Evolutionary conservation across 495 filamentous ascomycete species (phyloP), one percentile per base, ranked within the genome.

Genomic region (Penicillium atrosanguineum): DNA sequence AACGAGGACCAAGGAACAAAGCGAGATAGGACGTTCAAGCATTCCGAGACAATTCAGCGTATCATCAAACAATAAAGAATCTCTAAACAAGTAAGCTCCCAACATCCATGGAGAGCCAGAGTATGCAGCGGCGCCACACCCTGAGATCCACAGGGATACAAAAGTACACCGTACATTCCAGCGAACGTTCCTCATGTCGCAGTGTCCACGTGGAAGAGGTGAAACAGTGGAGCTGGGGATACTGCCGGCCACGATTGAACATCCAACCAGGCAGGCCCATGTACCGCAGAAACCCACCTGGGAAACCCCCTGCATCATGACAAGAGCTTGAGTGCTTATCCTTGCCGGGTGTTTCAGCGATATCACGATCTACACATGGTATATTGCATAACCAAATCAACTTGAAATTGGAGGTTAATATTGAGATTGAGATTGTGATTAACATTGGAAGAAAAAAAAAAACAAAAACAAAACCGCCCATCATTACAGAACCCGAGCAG

Each of bases 301-400:
- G 26, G 31, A 15, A 40, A 40, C 16, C 36, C 36, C 46, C 46
- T 49, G 36, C 46, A 41, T 28, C 20, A 49, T 40, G 38, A 41
- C 47, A 38, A 29, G 47, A 49, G 47, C 37, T 29, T 49, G 47
- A 20, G 37, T 41, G n/a, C 21, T 29, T 11, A 38, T 41, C 47
- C 36, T 18, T n/a, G 7, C 23, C 31, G 11, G 11, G 6, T 34
- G 8, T 34, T 34, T 34, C 31, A 34, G 11, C 31, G 31, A 34
- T 14, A 34, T 34, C 11, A 34, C 3, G 28, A 34, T 34, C 31
- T 34, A 34, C 31, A 14, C 11, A 14, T 1, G 12, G 11, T 34
- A 0, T 14, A 31, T 31, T 2, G 31, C 3, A 4, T 11, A 34
- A 14, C 31, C 31, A 34, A 14, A 15, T 14, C 9, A 4, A 15